Conservation (phyloP, 129 eudicot species). For the Rutidosis leptorrhynchoides region DNA sequence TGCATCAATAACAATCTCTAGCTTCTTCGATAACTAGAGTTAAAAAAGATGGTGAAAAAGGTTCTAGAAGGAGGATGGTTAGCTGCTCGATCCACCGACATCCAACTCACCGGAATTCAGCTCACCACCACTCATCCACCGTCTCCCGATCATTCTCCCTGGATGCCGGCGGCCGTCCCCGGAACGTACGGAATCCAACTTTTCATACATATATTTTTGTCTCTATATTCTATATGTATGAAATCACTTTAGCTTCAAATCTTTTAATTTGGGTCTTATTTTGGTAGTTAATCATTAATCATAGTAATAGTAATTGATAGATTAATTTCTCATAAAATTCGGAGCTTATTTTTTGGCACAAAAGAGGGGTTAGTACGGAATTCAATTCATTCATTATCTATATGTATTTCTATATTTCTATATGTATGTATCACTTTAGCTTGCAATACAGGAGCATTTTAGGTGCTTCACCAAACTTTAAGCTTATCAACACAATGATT, state of each 20-base stretch:
- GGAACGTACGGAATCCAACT: constrained; percentile 59
- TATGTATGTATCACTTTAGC: no score
- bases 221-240: not conserved
- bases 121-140: constrained; percentile 86
- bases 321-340: no score
- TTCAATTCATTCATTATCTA: no score
- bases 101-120: constrained; percentile 70
- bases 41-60: constrained; percentile 37
- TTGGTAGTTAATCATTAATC: not conserved
- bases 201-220: not conserved
- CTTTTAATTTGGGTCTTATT: not conserved
- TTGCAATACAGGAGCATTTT: not conserved
- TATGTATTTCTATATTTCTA: no score
- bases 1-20: not conserved
- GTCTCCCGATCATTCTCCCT: constrained; percentile 32
- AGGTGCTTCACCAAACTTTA: not conserved
- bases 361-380: no score
- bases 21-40: not conserved
- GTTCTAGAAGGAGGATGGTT: constrained; percentile 72
- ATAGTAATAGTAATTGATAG: no score
- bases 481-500: not conserved
- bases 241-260: not conserved
- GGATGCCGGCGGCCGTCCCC: constrained; percentile 88
- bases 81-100: constrained; percentile 90
- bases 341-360: not conserved